phyloP scores from a whole-genome alignment of 164 flowering plant genomes.

The Echeveria elegans region DNA sequence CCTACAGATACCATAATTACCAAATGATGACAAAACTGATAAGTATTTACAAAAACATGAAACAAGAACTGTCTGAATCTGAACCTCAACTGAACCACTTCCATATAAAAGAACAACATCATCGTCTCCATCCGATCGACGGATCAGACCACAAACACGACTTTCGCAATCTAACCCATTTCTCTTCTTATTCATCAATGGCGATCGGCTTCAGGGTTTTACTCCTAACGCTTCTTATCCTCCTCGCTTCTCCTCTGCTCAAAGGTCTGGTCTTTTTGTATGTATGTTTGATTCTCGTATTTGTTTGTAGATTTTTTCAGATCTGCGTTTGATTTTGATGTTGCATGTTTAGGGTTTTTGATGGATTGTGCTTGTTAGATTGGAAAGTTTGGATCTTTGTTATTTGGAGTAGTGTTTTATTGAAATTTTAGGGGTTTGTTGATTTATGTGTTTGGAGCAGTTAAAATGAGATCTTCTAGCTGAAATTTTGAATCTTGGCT shows the following conservation, averaged over 20 bases:
- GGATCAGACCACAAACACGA: neutral
- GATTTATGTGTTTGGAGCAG: neutral
- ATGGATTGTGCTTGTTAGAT: neutral
- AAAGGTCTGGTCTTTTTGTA: neutral
- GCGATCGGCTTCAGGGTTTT: neutral
- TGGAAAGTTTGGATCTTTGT: neutral
- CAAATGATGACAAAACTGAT: too few relatives aligned
- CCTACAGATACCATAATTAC: too few relatives aligned
- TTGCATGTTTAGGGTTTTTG: neutral
- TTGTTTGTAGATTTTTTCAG: neutral
- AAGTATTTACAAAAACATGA: neutral
- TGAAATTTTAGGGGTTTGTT: neutral
- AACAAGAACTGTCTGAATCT: neutral
- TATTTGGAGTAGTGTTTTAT: too few relatives aligned
- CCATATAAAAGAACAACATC: neutral
- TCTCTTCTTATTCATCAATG: neutral
- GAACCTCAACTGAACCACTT: too few relatives aligned
- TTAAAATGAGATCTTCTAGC: neutral
- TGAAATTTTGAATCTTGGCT: neutral
- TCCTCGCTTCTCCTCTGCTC: neutral
- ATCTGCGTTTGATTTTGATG: neutral
- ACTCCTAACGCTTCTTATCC: neutral
- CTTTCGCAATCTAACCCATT: neutral
- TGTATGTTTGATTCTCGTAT: neutral
- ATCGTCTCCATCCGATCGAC: neutral